Base-by-base conservation (phyloP, 139 green algal species). In the Choricystis sp. region DNA sequence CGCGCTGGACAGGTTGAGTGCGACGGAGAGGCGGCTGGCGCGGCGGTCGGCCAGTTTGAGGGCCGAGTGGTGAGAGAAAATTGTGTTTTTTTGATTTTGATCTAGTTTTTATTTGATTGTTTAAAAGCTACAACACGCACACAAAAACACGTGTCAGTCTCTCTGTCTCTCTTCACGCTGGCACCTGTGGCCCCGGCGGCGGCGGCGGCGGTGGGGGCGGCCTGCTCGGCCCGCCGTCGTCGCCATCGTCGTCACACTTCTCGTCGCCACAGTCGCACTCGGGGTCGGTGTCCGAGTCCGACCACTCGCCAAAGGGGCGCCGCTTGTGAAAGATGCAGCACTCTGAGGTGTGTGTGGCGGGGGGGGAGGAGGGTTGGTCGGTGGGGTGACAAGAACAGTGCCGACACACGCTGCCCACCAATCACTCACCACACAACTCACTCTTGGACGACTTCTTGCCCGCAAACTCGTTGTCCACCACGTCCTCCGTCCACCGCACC, bases 281-380 rank as follows among this genome's bases (percentile, higher is more conserved):
- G n/a, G n/a, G n/a, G n/a, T n/a, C n/a, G n/a, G n/a, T n/a, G n/a
- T n/a, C n/a, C n/a, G n/a, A n/a, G 40, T 91, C 84, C 27, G 75
- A 86, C 86, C 86, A 94, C 20, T 94, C 84, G 1, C 86, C 86
- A 82, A 92, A 94, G 3, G 69, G 60, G 20, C 79, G 77, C 29
- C 78, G 72, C 40, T 78, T 79, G 58, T 94, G 86, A 52, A 94
- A 94, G 30, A 93, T 92, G 69, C 86, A 94, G 69, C 86, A 94
- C 77, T 92, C 85, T 93, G 79, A 59, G 29, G 19, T 57, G 27
- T 31, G 22, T 49, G 29, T 19, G 3, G 29, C 25, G 60, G 22
- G 3, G 29, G 22, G n/a, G 55, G 31, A 4, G 3, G 25, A 48
- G 16, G 22, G 19, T 26, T 26, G 31, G 57, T 23, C 9, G 25